phyloP scores from a whole-genome alignment of 2,329 filamentous ascomycete genomes.

The Monilinia fructigena region DNA sequence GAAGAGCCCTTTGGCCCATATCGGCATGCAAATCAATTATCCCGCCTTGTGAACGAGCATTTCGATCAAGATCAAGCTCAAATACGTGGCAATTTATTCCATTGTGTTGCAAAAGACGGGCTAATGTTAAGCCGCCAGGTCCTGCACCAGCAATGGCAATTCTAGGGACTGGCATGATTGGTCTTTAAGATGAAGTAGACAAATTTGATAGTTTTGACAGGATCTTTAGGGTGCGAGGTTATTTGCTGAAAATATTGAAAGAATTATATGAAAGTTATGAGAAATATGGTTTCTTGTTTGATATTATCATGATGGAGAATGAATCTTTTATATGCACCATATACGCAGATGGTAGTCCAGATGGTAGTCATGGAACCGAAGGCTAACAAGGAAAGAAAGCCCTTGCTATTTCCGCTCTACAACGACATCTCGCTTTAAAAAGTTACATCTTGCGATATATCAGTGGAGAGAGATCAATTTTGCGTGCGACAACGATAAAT shows the following conservation, averaged over 20 bases:
- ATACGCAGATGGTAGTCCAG: not conserved
- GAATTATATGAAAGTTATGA: not conserved
- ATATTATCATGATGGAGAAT: not conserved
- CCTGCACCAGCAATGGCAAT: slow-evolving; percentile 33
- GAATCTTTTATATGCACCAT: not conserved
- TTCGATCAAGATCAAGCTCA: slow-evolving; percentile 36
- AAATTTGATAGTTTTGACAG: not conserved
- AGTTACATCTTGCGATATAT: not conserved
- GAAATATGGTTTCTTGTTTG: not conserved
- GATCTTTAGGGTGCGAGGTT: not conserved
- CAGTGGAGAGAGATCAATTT: not conserved
- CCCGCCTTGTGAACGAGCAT: slow-evolving; percentile 39
- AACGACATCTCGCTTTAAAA: not conserved
- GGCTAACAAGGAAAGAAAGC: not conserved
- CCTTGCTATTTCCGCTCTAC: too few relatives aligned
- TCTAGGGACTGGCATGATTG: slow-evolving; percentile 22
- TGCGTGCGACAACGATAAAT: not conserved
- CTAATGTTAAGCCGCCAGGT: slow-evolving; percentile 30
- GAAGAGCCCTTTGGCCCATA: slow-evolving; percentile 39
- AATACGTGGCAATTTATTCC: slow-evolving; percentile 37
- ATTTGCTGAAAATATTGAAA: not conserved
- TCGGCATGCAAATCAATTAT: slow-evolving; percentile 49
- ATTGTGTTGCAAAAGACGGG: slow-evolving; percentile 31
- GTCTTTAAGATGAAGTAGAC: not conserved
- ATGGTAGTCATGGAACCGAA: not conserved